phyloP scores from a whole-genome alignment of 2,329 filamentous ascomycete genomes.

The Conoideocrella luteorostrata region DNA sequence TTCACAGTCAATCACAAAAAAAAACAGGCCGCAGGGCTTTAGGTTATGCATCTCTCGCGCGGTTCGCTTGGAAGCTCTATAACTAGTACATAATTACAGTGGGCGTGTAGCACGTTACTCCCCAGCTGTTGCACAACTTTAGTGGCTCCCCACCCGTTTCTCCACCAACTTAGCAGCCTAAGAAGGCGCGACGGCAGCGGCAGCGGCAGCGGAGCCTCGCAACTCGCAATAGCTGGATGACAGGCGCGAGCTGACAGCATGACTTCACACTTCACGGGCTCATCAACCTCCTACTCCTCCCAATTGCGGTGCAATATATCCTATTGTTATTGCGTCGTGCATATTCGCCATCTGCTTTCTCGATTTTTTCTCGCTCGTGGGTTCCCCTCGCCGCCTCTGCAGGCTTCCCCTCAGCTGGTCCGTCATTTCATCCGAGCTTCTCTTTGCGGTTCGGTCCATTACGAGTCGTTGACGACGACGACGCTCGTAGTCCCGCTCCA shows the following conservation, averaged over 20 bases:
- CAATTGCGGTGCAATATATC: no score
- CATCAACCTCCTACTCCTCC: not conserved
- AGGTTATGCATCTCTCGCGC: no score
- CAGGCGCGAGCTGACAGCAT: not conserved
- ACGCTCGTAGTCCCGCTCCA: no score
- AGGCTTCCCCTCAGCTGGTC: not conserved
- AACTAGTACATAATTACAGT: slow-evolving; percentile 1
- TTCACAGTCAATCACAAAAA: no score
- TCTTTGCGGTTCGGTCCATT: not conserved
- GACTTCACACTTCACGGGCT: not conserved
- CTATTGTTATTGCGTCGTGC: not conserved
- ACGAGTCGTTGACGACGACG: not conserved
- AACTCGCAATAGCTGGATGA: not conserved
- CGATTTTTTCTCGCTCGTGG: not conserved
- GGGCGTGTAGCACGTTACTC: not conserved
- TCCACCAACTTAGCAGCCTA: no score
- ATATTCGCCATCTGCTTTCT: not conserved
- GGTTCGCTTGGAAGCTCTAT: no score
- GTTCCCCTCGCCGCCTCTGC: not conserved
- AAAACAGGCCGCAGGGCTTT: no score
- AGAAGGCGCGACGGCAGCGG: no score
- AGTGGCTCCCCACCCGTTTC: not conserved
- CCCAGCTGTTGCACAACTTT: not conserved
- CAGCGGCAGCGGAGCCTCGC: no score
- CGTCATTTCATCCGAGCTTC: not conserved